Evolutionary conservation across 192 early-diverging fungal genomes (phyloP).

Genomic region (Hyaloraphidium curvatum): DNA sequence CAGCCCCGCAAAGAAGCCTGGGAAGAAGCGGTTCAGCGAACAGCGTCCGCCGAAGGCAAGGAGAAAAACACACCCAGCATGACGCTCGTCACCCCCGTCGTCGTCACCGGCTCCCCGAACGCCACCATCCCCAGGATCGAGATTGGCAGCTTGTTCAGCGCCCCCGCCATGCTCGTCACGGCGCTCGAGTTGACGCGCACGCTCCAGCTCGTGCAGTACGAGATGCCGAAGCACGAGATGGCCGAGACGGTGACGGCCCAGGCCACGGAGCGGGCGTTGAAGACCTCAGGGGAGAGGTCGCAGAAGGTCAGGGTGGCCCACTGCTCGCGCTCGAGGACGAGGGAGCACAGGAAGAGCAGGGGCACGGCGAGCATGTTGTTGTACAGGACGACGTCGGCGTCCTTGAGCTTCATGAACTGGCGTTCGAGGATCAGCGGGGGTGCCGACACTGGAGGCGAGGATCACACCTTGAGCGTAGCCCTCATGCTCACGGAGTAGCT

Average conservation of each 20-base stretch:
- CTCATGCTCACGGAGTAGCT: conserved; percentile 81
- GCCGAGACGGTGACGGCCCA: conserved; percentile 46
- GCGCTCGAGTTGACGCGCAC: conserved; percentile 58
- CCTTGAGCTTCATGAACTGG: conserved; percentile 77
- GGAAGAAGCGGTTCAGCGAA: too few relatives aligned
- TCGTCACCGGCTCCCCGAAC: conserved; percentile 69
- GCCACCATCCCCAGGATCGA: conserved; percentile 86
- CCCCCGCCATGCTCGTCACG: conserved; percentile 87
- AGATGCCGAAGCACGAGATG: conserved; percentile 74
- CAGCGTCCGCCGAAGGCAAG: too few relatives aligned
- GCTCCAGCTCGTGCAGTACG: conserved; percentile 64
- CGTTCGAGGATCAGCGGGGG: too few relatives aligned
- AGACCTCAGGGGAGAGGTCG: not conserved
- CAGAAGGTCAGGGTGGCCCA: too few relatives aligned
- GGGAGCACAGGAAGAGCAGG: conserved; percentile 19
- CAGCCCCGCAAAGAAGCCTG: not conserved
- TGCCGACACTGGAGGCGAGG: too few relatives aligned
- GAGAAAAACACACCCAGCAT: conserved; percentile 51
- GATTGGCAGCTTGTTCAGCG: conserved; percentile 94
- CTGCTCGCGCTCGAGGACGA: conserved; percentile 14
- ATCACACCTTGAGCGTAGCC: too few relatives aligned
- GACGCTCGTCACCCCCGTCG: conserved; percentile 68
- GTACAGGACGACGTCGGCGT: conserved; percentile 95
- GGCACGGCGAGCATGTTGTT: conserved; percentile 87
- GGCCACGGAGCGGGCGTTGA: not conserved